Evolutionary conservation across 2,329 filamentous ascomycete genomes (phyloP).

Genomic region (Ophiognomonia clavigignenti-juglandacearum): DNA sequence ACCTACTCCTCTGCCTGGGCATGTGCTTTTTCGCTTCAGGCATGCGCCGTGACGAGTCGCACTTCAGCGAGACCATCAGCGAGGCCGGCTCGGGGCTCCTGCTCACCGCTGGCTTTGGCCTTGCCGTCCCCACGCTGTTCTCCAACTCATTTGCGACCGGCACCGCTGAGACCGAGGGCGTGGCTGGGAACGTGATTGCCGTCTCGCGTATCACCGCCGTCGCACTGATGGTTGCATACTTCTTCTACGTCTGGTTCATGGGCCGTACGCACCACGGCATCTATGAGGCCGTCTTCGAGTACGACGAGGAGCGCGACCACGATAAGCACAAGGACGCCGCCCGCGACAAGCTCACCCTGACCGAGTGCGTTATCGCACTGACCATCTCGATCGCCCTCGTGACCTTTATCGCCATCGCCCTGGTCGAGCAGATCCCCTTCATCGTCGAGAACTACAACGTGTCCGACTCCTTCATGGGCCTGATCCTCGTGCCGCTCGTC

Average conservation of each 20-base stretch:
- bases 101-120: constrained; percentile 59
- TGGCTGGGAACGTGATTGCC: constrained; percentile 40
- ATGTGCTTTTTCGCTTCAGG: constrained; percentile 77
- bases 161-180: constrained; percentile 15
- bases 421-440: constrained; percentile 54
- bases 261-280: constrained; percentile 55
- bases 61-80: constrained; percentile 69
- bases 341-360: constrained; percentile 55
- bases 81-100: constrained; percentile 76
- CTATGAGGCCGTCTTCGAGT: constrained; percentile 54
- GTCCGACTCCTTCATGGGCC: constrained; percentile 40
- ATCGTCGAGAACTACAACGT: constrained; percentile 22
- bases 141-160: constrained; percentile 1
- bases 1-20: constrained; percentile 74
- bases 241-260: constrained; percentile 53
- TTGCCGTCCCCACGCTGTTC: constrained; percentile 32
- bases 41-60: constrained; percentile 60
- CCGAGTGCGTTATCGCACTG: constrained; percentile 53
- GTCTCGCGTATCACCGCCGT: constrained; percentile 56
- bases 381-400: constrained; percentile 31
- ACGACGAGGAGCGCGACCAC: constrained; percentile 38
- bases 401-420: constrained; percentile 43
- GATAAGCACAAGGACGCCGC: constrained; percentile 42
- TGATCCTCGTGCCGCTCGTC: constrained; percentile 76
- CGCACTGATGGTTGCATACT: constrained; percentile 52